Percentiles rank a stretch among this genome's conserved stretches.
Evolutionary conservation across 441 rosid species (phyloP).

Genomic region (Erysimum cheiri): DNA sequence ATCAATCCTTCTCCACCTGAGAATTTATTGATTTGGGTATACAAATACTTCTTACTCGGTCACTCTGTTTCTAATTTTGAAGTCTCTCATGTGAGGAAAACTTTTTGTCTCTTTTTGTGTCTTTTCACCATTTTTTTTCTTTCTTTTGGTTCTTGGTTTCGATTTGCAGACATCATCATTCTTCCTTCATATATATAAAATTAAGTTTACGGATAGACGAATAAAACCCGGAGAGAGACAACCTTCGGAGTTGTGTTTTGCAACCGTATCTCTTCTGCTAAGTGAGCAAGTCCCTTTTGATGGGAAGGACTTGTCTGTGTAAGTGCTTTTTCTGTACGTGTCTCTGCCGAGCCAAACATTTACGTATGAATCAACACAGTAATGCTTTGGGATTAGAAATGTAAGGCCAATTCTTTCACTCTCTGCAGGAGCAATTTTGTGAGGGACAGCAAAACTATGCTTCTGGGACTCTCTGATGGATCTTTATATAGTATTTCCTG

Average conservation of each 20-base stretch:
- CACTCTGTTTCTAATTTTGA: no score
- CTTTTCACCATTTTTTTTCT: neutral
- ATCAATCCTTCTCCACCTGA: neutral
- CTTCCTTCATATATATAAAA: constrained; percentile 85
- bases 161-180: constrained; percentile 84
- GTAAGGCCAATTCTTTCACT: constrained; percentile 25
- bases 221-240: constrained; percentile 81
- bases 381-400: constrained; percentile 9
- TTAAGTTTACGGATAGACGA: constrained; percentile 76
- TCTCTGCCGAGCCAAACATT: constrained; percentile 27
- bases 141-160: neutral
- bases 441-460: constrained; percentile 77
- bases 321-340: constrained; percentile 48
- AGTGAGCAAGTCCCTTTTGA: constrained; percentile 91
- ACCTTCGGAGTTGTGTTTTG: constrained; percentile 70
- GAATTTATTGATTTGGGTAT: neutral
- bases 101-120: no score
- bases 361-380: constrained; percentile 4
- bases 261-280: constrained; percentile 70
- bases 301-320: constrained; percentile 73
- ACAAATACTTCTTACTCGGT: no score
- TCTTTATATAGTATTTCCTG: constrained; percentile 84
- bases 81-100: no score
- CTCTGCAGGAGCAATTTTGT: constrained; percentile 90
- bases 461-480: constrained; percentile 91